Percentiles rank a stretch among this genome's conserved stretches.
These are phyloP conservation scores for Hyphopichia pseudoburtonii DNA, from an alignment of 1,139 yeast species.

Conservation along the genomic window DNA sequence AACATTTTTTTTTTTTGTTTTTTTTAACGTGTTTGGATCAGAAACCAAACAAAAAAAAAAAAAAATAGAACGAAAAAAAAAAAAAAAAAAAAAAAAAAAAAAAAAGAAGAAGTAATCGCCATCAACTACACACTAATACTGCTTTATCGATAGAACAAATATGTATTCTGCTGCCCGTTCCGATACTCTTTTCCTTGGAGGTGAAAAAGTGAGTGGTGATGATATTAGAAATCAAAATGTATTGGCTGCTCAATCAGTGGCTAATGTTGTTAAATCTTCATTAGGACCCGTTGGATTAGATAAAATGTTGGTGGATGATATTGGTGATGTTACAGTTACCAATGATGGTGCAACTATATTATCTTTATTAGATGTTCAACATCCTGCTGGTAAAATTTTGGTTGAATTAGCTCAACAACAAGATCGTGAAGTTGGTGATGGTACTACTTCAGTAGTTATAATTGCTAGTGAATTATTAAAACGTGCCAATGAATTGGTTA, in stretches of 20 bases:
- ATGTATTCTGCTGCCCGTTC: constrained; percentile 72
- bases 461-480: constrained; percentile 90
- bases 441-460: constrained; percentile 94
- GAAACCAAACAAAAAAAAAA: too few relatives aligned
- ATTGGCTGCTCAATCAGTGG: constrained; percentile 92
- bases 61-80: background rate
- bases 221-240: constrained; percentile 96
- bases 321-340: constrained; percentile 98
- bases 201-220: constrained; percentile 94
- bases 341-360: constrained; percentile 98
- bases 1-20: too few relatives aligned
- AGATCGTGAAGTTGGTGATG: constrained; percentile 98
- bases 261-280: constrained; percentile 95
- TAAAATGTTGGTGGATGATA: constrained; percentile 98
- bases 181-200: constrained; percentile 90
- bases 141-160: background rate
- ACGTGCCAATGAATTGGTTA: constrained; percentile 92
- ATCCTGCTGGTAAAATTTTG: constrained; percentile 96
- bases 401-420: constrained; percentile 99
- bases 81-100: background rate
- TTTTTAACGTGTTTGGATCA: too few relatives aligned
- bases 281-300: constrained; percentile 98
- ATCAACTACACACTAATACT: background rate
- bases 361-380: constrained; percentile 90
- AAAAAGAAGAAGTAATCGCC: constrained; percentile 1